phyloP scores from a whole-genome alignment of 306 rosid species.

The Rosa lucieae region DNA sequence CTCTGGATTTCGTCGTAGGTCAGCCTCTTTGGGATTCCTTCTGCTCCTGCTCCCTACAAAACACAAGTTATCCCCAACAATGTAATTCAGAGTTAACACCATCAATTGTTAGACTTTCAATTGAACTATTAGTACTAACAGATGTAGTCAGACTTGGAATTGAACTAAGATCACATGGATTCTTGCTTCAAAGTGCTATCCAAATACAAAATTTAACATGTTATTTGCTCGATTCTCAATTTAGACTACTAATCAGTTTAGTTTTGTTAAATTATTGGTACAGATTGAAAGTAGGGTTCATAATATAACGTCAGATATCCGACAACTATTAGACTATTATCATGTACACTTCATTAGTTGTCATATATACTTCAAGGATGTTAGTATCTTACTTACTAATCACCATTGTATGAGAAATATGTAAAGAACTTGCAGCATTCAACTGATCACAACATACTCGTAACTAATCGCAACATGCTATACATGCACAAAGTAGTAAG shows the following conservation, averaged over 20 bases:
- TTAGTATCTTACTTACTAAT: not conserved
- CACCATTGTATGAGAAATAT: not conserved
- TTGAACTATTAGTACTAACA: not conserved
- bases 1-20: conserved; percentile 95
- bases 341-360: not conserved
- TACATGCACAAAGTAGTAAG: not conserved
- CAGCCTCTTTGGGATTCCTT: conserved; percentile 79
- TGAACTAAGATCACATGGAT: not conserved
- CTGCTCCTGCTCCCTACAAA: conserved; percentile 87
- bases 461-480: not conserved
- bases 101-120: not conserved
- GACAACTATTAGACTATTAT: not conserved
- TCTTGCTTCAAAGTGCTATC: not conserved
- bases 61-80: not conserved
- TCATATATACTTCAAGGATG: not conserved
- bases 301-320: not conserved
- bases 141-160: not conserved
- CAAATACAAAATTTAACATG: not conserved
- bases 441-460: not conserved
- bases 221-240: not conserved
- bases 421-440: not conserved
- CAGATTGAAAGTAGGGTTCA: not conserved
- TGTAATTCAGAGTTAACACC: not conserved
- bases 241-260: not conserved
- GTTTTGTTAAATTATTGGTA: not conserved